phyloP scores from a whole-genome alignment of 441 rosid genomes.

The Jatropha multifida region DNA sequence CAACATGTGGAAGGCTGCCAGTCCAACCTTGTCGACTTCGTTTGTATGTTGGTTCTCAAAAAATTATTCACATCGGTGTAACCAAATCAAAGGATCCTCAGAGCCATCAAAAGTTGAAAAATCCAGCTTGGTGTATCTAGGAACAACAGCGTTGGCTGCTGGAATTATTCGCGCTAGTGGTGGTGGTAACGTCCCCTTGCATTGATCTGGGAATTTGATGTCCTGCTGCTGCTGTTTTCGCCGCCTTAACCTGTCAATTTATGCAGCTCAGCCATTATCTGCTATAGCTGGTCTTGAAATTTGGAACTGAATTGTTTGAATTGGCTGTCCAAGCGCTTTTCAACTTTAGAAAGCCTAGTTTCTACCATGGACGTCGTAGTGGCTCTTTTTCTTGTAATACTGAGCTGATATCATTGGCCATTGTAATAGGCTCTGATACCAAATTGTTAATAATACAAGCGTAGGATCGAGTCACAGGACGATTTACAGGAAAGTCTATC shows the following conservation, averaged over 20 bases:
- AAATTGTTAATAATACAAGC: background rate
- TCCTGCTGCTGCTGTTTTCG: too few relatives aligned
- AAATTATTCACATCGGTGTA: background rate
- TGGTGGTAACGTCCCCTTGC: background rate
- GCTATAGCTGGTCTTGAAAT: too few relatives aligned
- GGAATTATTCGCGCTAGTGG: background rate
- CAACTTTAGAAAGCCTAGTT: too few relatives aligned
- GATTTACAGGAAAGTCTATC: too few relatives aligned
- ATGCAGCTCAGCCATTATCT: too few relatives aligned
- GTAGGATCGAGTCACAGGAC: background rate
- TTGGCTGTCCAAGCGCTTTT: too few relatives aligned
- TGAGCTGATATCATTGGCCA: background rate
- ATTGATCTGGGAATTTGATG: too few relatives aligned
- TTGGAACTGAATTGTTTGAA: too few relatives aligned
- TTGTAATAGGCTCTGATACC: background rate
- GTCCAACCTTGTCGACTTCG: background rate
- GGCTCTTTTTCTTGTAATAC: background rate
- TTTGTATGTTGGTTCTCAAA: background rate
- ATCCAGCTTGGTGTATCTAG: background rate
- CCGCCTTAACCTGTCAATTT: too few relatives aligned
- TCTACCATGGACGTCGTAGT: too few relatives aligned
- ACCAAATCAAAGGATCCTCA: background rate
- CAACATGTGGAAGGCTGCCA: background rate
- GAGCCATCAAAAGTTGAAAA: background rate
- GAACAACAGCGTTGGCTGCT: background rate